Conservation (phyloP, 2,329 filamentous ascomycete species). For the Claviceps sp. region DNA sequence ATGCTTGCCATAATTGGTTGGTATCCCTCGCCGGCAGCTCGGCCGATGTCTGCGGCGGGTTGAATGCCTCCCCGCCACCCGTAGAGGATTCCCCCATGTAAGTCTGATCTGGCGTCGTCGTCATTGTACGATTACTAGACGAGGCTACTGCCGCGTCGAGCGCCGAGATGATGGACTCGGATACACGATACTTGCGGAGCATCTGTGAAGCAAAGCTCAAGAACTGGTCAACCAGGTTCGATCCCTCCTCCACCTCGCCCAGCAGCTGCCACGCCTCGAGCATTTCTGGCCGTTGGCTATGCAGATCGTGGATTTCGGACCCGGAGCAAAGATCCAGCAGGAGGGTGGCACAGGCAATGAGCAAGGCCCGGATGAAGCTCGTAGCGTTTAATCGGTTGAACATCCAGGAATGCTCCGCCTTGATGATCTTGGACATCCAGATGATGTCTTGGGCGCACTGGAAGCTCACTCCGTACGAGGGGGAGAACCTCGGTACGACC, state of each 20-base stretch:
- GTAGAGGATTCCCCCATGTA: not conserved
- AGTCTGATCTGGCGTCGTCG: no score
- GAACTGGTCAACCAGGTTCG: constrained; percentile 4
- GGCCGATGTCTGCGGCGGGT: no score
- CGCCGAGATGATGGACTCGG: not conserved
- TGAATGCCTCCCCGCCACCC: not conserved
- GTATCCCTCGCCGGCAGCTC: not conserved
- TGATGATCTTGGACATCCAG: constrained; percentile 1
- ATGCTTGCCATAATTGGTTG: constrained; percentile 3
- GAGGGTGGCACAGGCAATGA: constrained; percentile 2
- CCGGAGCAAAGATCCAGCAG: constrained; percentile 4
- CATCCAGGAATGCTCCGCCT: not conserved
- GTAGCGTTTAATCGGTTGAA: constrained; percentile 1
- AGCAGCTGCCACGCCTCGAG: constrained; percentile 2
- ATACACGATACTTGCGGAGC: constrained; percentile 2
- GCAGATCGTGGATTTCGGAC: not conserved
- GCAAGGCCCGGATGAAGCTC: not conserved
- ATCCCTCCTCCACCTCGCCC: constrained; percentile 1
- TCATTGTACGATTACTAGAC: not conserved
- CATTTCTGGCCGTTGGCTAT: constrained; percentile 1
- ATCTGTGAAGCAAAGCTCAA: constrained; percentile 3
- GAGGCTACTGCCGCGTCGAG: not conserved
- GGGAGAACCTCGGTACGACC: not conserved
- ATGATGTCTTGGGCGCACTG: constrained; percentile 2
- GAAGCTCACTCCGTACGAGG: not conserved